phyloP scores from a whole-genome alignment of 768 basidiomycete genomes.

The Infundibulicybe gibba region DNA sequence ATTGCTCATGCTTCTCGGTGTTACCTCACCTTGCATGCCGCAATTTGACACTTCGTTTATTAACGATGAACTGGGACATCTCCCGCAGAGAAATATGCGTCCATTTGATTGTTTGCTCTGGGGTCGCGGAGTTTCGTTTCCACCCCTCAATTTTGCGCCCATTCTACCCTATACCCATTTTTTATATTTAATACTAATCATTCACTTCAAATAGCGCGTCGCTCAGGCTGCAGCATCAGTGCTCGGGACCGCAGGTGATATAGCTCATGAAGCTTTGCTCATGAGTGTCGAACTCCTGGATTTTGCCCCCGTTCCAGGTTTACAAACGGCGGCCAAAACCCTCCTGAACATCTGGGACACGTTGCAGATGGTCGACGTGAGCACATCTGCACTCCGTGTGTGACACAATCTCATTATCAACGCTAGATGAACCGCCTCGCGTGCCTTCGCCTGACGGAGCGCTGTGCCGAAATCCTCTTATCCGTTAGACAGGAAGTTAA shows the following conservation, averaged over 20 bases:
- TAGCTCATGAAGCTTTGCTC: conserved; percentile 42
- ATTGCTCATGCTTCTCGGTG: no score
- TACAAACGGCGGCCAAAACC: conserved; percentile 46
- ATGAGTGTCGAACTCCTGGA: conserved; percentile 37
- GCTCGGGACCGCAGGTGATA: conserved; percentile 34
- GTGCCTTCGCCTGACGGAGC: conserved; percentile 68
- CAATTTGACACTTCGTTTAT: no score
- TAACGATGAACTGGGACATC: no score
- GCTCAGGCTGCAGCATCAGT: conserved; percentile 33
- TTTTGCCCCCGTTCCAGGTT: conserved; percentile 53
- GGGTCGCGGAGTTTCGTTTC: background rate
- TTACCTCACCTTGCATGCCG: no score
- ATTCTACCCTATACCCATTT: background rate
- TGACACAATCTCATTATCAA: background rate
- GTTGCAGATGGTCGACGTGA: conserved; percentile 56
- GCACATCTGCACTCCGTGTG: conserved; percentile 17
- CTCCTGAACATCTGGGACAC: conserved; percentile 65
- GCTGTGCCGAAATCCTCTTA: conserved; percentile 67
- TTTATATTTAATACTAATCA: background rate
- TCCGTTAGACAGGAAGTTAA: conserved; percentile 58
- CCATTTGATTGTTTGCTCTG: no score
- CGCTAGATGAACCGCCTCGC: conserved; percentile 61
- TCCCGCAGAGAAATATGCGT: no score
- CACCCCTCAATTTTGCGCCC: background rate
- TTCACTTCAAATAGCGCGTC: conserved; percentile 21